phyloP scores from a whole-genome alignment of 306 rosid genomes.

The Trifolium dubium region DNA sequence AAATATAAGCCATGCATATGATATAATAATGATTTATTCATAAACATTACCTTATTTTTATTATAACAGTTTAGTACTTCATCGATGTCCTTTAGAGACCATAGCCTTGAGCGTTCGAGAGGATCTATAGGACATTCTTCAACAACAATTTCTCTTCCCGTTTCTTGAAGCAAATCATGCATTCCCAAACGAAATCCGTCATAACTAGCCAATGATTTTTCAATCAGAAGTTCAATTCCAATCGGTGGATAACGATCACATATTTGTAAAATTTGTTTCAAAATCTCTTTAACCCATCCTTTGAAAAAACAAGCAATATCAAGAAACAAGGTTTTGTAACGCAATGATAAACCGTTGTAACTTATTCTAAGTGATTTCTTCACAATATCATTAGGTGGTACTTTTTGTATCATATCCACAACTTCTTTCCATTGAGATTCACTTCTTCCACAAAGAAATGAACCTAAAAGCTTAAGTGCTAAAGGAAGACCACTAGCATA shows the following conservation, averaged over 20 bases:
- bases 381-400: background rate
- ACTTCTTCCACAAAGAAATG: background rate
- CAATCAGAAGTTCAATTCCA: constrained; percentile 39
- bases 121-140: background rate
- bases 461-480: constrained; percentile 11
- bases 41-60: constrained; percentile 1
- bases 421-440: background rate
- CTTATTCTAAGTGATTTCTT: constrained; percentile 5
- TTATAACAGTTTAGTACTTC: constrained; percentile 13
- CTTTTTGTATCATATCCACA: background rate
- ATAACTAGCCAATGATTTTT: constrained; percentile 38
- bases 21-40: no score
- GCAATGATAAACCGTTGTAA: background rate
- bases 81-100: constrained; percentile 38
- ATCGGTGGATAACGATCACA: constrained; percentile 16
- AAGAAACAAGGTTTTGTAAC: constrained; percentile 34
- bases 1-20: background rate
- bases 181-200: background rate
- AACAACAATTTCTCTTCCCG: constrained; percentile 41
- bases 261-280: constrained; percentile 18
- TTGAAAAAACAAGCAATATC: constrained; percentile 45
- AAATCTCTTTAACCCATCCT: constrained; percentile 12
- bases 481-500: constrained; percentile 41
- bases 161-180: constrained; percentile 34
- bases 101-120: constrained; percentile 34